A percentile compares a stretch with the other conserved stretches of the same genome.
Evolutionary conservation across 2,329 filamentous ascomycete species (phyloP).

Genomic region (Dryadomyces quercivorus): DNA sequence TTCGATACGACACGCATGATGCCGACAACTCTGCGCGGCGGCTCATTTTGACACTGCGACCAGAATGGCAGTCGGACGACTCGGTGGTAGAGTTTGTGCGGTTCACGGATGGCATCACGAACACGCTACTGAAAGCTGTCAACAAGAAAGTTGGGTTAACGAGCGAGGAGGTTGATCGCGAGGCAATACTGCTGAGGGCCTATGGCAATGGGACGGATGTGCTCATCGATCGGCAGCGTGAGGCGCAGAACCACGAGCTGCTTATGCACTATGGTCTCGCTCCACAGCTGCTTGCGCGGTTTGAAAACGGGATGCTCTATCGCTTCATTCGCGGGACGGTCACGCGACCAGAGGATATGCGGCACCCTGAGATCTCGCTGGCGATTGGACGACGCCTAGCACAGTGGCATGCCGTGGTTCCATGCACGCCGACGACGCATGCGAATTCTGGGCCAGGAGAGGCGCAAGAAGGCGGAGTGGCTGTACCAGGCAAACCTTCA

Average conservation of each 20-base stretch:
- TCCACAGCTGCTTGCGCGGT: constrained; percentile 77
- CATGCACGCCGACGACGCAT: constrained; percentile 24
- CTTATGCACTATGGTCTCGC: constrained; percentile 75
- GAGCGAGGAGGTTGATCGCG: constrained; percentile 65
- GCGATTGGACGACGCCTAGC: constrained; percentile 76
- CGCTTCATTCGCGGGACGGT: constrained; percentile 74
- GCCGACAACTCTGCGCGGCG: constrained; percentile 66
- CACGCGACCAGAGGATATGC: constrained; percentile 69
- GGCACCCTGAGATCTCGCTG: constrained; percentile 61
- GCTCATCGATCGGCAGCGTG: constrained; percentile 88
- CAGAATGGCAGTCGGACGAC: constrained; percentile 55
- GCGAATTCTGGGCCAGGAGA: too few species aligned
- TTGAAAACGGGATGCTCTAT: constrained; percentile 94
- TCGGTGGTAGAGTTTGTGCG: constrained; percentile 59
- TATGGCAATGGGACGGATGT: constrained; percentile 92
- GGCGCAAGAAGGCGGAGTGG: neutral
- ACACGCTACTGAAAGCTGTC: constrained; percentile 73
- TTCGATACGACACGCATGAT: constrained; percentile 66
- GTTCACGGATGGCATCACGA: constrained; percentile 97
- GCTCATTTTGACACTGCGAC: constrained; percentile 67
- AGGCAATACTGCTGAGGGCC: constrained; percentile 79
- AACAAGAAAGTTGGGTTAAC: constrained; percentile 56
- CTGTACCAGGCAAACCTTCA: neutral
- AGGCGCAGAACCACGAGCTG: constrained; percentile 68
- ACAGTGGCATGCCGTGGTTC: constrained; percentile 78